Base-by-base conservation (phyloP, 768 basidiomycete genomes). In the Floccularia luteovirens region DNA sequence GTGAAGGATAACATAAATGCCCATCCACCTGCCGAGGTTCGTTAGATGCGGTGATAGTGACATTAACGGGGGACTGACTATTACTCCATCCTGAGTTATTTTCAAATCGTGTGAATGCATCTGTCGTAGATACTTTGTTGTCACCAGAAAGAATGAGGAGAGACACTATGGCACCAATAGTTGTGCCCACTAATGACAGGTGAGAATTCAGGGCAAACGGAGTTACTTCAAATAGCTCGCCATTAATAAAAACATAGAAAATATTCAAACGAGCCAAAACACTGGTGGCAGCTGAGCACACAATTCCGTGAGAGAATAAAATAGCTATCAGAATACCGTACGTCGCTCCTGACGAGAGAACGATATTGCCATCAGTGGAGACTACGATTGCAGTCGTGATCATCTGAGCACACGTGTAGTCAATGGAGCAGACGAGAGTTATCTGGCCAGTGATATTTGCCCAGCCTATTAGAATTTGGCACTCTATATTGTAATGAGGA, bases 391-490 rank as follows among this genome's bases (percentile, higher is more conserved):
- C 82, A 6, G 79, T 79, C 10, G 81, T 72, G 42, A 85, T 82
- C 82, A 85, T 85, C 56, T 85, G 80, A 5, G 82, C 82, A 44
- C 82, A 84, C 16, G 79, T 82, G 44, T 76, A 84, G 52, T 85
- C 83, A 39, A 86, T 86, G 4, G 78, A 81, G 51, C 79, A 82
- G 32, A 86, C 80, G 4, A 84, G 69, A 1, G 79, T 69, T 13
- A 65, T 53, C 43, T 67, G 82, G 20, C 82, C 82, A 10, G 81
- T 83, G 30, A 84, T 70, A 47, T 85, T 85, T 11, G 82, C 79
- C 81, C 80, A 83, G 5, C 79, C 77, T 41, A 62, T 14, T 11
- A 14, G 23, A 12, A 37, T 17, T 53, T 24, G 57, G 53, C 16
- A 59, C 55, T 55, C 54, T 8, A 8, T 7, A 34, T 10, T 10